A percentile compares a stretch with the other conserved stretches of the same genome.
phyloP scores from a whole-genome alignment of 306 rosid species.

The peach (Prunus persica) region DNA sequence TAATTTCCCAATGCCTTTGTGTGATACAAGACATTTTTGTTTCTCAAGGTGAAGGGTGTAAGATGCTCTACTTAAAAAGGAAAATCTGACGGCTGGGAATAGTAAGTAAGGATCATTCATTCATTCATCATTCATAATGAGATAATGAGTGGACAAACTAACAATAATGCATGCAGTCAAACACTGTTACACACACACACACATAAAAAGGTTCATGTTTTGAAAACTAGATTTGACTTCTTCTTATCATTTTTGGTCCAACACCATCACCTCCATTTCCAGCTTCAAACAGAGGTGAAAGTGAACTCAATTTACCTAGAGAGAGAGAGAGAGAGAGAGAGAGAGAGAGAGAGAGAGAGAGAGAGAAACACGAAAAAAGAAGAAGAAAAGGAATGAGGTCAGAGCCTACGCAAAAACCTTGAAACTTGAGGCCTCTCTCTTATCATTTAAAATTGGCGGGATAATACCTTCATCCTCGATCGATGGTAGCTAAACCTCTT shows the following conservation, averaged over 20 bases:
- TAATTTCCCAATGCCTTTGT: conserved; percentile 14
- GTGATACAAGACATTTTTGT: conserved; percentile 8
- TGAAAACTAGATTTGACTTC: not conserved
- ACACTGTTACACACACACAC: not conserved
- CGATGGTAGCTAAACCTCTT: not conserved
- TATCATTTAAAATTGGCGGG: not conserved
- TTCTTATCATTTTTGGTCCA: not conserved
- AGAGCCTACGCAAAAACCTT: conserved; percentile 8
- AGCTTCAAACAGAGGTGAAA: not conserved
- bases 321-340: not conserved
- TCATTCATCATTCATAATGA: not conserved
- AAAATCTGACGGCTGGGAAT: not conserved
- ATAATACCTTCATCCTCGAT: not conserved
- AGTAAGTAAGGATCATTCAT: no score
- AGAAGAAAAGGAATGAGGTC: not conserved
- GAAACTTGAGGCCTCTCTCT: not conserved
- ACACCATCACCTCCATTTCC: not conserved
- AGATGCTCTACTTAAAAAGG: not conserved
- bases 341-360: no score
- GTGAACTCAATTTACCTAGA: not conserved
- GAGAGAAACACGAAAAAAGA: not conserved
- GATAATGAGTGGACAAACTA: conserved; percentile 5
- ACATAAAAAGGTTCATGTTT: not conserved
- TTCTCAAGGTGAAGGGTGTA: not conserved
- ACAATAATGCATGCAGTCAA: not conserved